Evolutionary conservation across 345 rosid species (phyloP).

Genomic region (Moricandia moricandioides): DNA sequence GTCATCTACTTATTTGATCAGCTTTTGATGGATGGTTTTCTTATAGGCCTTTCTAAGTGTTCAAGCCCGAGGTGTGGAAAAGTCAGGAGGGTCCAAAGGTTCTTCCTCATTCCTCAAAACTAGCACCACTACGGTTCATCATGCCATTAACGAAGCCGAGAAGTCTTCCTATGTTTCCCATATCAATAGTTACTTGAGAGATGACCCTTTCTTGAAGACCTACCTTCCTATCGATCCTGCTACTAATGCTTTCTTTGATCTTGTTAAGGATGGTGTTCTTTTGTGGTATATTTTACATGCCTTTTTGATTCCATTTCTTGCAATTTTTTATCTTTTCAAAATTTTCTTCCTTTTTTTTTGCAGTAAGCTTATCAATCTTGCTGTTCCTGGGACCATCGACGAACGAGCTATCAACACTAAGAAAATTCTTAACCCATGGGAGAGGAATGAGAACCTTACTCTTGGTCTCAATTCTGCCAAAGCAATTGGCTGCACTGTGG

Average conservation of each 20-base stretch:
- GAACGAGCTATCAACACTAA: conserved; percentile 97
- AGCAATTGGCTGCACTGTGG: conserved; percentile 99
- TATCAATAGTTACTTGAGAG: conserved; percentile 73
- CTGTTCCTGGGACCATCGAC: conserved; percentile 96
- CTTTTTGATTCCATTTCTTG: neutral
- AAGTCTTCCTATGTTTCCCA: conserved; percentile 93
- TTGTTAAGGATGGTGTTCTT: conserved; percentile 88
- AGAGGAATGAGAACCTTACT: conserved; percentile 96
- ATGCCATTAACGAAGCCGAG: conserved; percentile 81
- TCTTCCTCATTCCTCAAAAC: conserved; percentile 78
- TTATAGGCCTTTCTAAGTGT: conserved; percentile 65
- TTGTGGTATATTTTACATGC: conserved; percentile 56
- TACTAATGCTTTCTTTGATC: conserved; percentile 86
- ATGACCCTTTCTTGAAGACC: conserved; percentile 76
- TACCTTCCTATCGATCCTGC: conserved; percentile 81
- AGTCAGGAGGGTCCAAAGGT: conserved; percentile 53
- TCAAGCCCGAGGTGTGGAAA: conserved; percentile 58
- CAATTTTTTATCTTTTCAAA: neutral
- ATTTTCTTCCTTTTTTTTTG: conserved; percentile 34
- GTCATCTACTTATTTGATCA: neutral
- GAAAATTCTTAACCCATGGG: conserved; percentile 85
- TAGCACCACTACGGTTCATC: conserved; percentile 85
- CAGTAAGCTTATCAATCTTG: conserved; percentile 96
- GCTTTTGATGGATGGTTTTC: neutral
- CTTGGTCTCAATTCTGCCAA: conserved; percentile 97